Conservation (phyloP, 2,329 filamentous ascomycete genomes). For the Verticillium dahliae region DNA sequence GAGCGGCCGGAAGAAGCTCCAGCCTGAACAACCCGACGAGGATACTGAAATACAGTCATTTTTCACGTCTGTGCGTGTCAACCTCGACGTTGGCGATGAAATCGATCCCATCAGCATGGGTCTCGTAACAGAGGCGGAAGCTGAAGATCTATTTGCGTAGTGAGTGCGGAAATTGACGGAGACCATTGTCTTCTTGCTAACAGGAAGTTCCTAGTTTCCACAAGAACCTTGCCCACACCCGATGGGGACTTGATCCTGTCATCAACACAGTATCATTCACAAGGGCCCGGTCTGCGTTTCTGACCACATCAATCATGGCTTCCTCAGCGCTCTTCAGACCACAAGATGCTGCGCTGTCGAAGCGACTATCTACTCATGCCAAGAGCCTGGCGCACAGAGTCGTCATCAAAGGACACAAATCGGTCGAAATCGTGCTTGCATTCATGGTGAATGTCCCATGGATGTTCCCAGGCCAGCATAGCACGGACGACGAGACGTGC, state of each 20-base stretch:
- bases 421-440: constrained; percentile 66
- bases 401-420: constrained; percentile 55
- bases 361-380: constrained; percentile 57
- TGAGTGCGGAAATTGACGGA: constrained; percentile 27
- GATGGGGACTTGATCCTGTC: constrained; percentile 65
- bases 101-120: constrained; percentile 65
- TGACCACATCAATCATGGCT: constrained; percentile 66
- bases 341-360: constrained; percentile 56
- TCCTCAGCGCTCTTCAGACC: constrained; percentile 63
- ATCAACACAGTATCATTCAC: constrained; percentile 62
- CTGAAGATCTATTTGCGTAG: constrained; percentile 58
- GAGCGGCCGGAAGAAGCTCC: constrained; percentile 9
- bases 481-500: constrained; percentile 67
- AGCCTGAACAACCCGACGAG: constrained; percentile 24
- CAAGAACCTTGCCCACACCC: constrained; percentile 62
- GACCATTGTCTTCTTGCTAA: not conserved
- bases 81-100: constrained; percentile 55
- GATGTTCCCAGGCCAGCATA: constrained; percentile 63
- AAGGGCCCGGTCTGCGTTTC: constrained; percentile 60
- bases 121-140: constrained; percentile 59
- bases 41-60: constrained; percentile 53
- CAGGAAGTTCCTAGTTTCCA: constrained; percentile 48
- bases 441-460: constrained; percentile 73
- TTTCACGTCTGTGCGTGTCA: constrained; percentile 59
- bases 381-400: constrained; percentile 57